phyloP scores from a whole-genome alignment of 331 rosid genomes.

The Stylosanthes scabra region DNA sequence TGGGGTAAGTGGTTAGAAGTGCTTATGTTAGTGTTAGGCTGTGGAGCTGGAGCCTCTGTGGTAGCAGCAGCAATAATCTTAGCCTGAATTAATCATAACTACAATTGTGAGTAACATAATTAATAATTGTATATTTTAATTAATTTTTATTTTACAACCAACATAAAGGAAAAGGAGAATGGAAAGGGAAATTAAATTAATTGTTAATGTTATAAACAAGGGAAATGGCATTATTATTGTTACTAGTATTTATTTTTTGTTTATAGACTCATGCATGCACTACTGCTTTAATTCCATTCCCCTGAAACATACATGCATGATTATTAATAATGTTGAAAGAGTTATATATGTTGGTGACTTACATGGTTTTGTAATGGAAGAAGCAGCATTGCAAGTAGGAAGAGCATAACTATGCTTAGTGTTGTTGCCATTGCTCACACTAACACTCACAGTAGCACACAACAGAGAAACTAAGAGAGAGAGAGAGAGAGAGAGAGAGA shows the following conservation, averaged over 20 bases:
- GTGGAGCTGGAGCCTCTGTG: conserved; percentile 54
- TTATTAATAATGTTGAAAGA: background rate
- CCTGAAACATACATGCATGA: too few relatives aligned
- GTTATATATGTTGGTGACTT: conserved; percentile 23
- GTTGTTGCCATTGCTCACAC: conserved; percentile 45
- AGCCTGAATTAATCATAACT: conserved; percentile 50
- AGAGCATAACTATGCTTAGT: conserved; percentile 40
- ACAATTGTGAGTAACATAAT: background rate
- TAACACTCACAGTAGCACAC: background rate
- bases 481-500: too few relatives aligned
- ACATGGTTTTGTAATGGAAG: conserved; percentile 47
- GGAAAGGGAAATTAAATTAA: background rate
- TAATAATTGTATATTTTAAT: background rate
- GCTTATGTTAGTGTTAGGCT: conserved; percentile 40
- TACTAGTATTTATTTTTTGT: too few relatives aligned
- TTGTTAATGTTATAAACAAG: too few relatives aligned
- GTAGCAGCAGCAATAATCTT: conserved; percentile 41
- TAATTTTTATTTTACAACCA: background rate
- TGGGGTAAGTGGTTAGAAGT: conserved; percentile 35
- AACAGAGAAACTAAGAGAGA: conserved; percentile 18
- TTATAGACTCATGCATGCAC: too few relatives aligned
- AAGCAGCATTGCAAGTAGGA: conserved; percentile 41
- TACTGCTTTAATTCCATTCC: too few relatives aligned
- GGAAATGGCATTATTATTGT: too few relatives aligned
- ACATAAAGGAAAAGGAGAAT: background rate